phyloP scores from a whole-genome alignment of 75 land plant genomes.

The Pinus tabuliformis region DNA sequence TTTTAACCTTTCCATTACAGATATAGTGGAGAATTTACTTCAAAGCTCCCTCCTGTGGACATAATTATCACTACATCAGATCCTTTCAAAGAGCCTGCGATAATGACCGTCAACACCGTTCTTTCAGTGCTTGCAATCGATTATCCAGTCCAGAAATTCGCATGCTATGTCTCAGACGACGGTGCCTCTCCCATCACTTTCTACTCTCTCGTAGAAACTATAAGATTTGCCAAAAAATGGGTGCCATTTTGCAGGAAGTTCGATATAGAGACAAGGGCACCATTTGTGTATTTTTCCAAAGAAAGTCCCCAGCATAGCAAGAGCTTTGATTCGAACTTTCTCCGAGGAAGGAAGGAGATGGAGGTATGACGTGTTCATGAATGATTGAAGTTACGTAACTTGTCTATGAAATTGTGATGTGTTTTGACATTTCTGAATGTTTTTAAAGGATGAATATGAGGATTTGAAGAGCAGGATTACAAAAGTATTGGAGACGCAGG shows the following conservation, averaged over 20 bases:
- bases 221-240: conserved; percentile 8
- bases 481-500: conserved; percentile 2
- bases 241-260: conserved; percentile 7
- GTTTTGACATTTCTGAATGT: not conserved
- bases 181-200: conserved; percentile 11
- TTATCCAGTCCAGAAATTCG: conserved; percentile 15
- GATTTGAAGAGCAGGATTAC: not conserved
- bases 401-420: not conserved
- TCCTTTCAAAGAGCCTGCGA: conserved; percentile 3
- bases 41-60: conserved; percentile 5
- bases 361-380: not conserved
- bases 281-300: not conserved
- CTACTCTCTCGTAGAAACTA: conserved; percentile 7
- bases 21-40: too few species aligned
- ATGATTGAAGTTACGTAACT: not conserved
- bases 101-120: conserved; percentile 1
- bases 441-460: not conserved
- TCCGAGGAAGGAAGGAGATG: not conserved
- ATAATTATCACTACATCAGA: conserved; percentile 10
- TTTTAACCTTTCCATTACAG: too few species aligned
- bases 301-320: not conserved
- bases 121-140: conserved; percentile 15
- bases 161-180: conserved; percentile 19
- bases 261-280: not conserved
- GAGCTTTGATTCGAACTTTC: not conserved